Evolutionary conservation across 176 grass and related monocot genomes (phyloP).

Genomic region (Juncus effusus): DNA sequence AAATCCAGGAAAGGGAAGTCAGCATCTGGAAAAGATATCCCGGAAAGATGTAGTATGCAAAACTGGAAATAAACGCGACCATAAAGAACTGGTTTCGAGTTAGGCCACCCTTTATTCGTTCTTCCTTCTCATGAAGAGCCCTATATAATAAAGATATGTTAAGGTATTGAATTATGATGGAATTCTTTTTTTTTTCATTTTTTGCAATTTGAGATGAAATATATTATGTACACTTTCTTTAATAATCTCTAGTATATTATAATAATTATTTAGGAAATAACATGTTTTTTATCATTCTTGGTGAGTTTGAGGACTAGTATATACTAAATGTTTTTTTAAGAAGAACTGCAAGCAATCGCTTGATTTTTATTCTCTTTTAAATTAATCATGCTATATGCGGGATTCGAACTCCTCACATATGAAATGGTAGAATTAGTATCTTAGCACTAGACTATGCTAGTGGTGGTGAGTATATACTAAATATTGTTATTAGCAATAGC

Average conservation of each 20-base stretch:
- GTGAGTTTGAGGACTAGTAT: not conserved
- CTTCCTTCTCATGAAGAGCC: constrained; percentile 77
- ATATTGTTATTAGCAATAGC: too few species aligned
- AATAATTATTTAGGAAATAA: too few species aligned
- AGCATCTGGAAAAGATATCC: constrained; percentile 95
- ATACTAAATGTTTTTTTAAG: too few species aligned
- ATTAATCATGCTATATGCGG: too few species aligned
- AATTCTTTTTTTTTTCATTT: not conserved
- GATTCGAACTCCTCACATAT: too few species aligned
- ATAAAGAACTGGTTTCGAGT: constrained; percentile 87
- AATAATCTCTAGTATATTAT: not conserved
- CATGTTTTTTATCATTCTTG: too few species aligned
- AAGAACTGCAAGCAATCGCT: too few species aligned
- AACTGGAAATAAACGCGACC: constrained; percentile 70
- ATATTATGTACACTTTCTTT: not conserved
- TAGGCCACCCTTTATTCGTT: constrained; percentile 46
- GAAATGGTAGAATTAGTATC: too few species aligned
- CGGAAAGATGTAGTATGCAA: constrained; percentile 75
- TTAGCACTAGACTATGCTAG: too few species aligned
- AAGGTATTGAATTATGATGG: not conserved
- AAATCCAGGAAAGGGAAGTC: constrained; percentile 90
- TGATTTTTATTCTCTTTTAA: too few species aligned
- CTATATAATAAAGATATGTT: constrained; percentile 13
- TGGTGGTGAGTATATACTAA: too few species aligned
- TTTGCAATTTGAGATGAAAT: not conserved